Evolutionary conservation across 2,329 filamentous ascomycete species (phyloP), one percentile per base, ranked within the genome.

Genomic region (Alternaria consortialis): DNA sequence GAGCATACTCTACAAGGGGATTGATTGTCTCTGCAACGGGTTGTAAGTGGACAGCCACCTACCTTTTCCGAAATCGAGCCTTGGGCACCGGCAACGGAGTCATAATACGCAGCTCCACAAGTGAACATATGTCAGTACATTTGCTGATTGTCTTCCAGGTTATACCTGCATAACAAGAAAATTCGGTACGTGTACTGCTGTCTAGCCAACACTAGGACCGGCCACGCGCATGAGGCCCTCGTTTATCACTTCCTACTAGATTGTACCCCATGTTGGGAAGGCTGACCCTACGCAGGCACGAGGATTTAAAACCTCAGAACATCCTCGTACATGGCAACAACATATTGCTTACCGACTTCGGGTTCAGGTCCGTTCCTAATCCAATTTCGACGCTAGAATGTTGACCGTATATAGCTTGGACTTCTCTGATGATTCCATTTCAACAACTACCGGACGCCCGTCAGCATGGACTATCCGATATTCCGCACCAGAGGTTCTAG

Each of bases 351-450:
- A 37, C 32, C 20, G 48, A 51, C 5, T 39, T 51, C 2, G 48
- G 32, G 0, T 39, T 37, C 32, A 50, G 31, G 29, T 15, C 23
- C 7, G 29, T 46, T 9, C 13, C 6, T 12, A 5, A 5, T 46
- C 20, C 25, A n/a, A 13, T 11, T 5, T 7, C 13, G 13, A 48
- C 2, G 34, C 25, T 2, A 11, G 1, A 15, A 9, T 34, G 20
- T 20, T 50, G 11, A 50, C 2, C 0, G 2, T 23, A 17, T 12
- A 5, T 12, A 50, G 47, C 15, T 15, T 50, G 13, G 27, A 50
- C 31, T 51, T 51, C 31, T 51, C 47, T 4, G 32, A 51, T 17
- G 31, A 51, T 7, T 51, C 47, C 13, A 7, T 17, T 37, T 51
- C 47, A 12, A 51, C 47, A 7, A 51, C 47, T 27, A 51, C 47